Conservation (phyloP, 768 basidiomycete species). For the Termitomyces sp. region DNA sequence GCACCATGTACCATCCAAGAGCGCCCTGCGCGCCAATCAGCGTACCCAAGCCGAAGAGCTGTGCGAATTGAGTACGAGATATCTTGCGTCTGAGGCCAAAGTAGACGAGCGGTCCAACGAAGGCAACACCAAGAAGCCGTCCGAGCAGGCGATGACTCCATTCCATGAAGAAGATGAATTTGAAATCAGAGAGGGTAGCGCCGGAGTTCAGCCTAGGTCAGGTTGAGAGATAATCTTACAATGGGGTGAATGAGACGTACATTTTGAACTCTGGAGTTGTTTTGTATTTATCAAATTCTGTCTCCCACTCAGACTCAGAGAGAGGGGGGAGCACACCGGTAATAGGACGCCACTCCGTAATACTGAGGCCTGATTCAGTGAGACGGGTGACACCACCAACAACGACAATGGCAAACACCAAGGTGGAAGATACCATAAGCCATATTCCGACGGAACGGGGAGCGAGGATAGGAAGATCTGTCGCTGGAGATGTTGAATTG, state of each 20-base stretch:
- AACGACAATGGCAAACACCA: conserved; percentile 90
- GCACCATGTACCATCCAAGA: conserved; percentile 99
- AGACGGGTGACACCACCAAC: conserved; percentile 95
- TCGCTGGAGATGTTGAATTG: conserved; percentile 1
- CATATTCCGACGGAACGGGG: conserved; percentile 73
- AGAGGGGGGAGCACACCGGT: conserved; percentile 86
- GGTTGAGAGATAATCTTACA: not conserved
- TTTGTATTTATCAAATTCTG: conserved; percentile 92
- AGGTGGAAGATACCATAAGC: conserved; percentile 78
- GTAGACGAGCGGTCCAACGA: conserved; percentile 81
- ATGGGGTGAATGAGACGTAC: conserved; percentile 41
- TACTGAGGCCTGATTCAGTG: conserved; percentile 95
- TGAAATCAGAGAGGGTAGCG: conserved; percentile 87
- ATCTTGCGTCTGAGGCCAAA: conserved; percentile 72
- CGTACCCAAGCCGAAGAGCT: conserved; percentile 65
- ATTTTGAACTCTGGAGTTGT: conserved; percentile 92
- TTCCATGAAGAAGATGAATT: conserved; percentile 97
- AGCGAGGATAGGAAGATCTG: conserved; percentile 51
- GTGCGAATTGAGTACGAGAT: conserved; percentile 52
- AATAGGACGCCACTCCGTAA: conserved; percentile 96
- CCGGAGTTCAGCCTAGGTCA: conserved; percentile 74
- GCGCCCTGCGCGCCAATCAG: conserved; percentile 90
- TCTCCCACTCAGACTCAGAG: conserved; percentile 69
- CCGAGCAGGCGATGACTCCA: conserved; percentile 95
- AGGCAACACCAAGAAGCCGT: conserved; percentile 76